Evolutionary conservation across 2,329 filamentous ascomycete species (phyloP).

Genomic region (Beauveria sp.): DNA sequence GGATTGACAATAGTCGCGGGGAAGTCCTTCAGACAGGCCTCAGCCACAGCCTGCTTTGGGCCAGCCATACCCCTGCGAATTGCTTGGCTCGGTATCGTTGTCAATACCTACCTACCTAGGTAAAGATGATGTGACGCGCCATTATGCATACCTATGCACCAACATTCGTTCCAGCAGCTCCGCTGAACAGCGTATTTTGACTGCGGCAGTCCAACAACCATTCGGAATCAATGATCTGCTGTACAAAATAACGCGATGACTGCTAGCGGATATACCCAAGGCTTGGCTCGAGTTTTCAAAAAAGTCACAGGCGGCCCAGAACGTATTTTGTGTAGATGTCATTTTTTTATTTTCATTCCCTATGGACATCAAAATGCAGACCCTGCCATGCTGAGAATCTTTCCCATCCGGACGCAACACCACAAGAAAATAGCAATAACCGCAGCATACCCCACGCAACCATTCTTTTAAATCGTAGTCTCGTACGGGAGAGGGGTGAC

Average conservation of each 20-base stretch:
- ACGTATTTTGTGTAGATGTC: slow-evolving; percentile 8
- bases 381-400: slow-evolving; percentile 34
- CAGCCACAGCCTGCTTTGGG: background rate
- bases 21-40: background rate
- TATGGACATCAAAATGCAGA: slow-evolving; percentile 15
- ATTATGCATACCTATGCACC: too few relatives aligned
- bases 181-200: too few relatives aligned
- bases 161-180: too few relatives aligned
- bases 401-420: slow-evolving; percentile 37
- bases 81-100: background rate
- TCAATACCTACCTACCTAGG: too few relatives aligned
- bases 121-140: background rate
- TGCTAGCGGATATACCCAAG: too few relatives aligned
- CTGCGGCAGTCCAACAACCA: background rate
- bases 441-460: slow-evolving; percentile 14
- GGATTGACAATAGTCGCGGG: background rate
- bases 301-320: background rate
- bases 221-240: background rate
- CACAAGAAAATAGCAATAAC: slow-evolving; percentile 34
- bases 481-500: slow-evolving; percentile 91
- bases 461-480: slow-evolving; percentile 78
- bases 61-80: background rate
- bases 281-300: too few relatives aligned
- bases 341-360: slow-evolving; percentile 12
- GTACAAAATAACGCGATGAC: background rate